phyloP scores from a whole-genome alignment of 2,329 filamentous ascomycete species.

The Chaetomium sp. region DNA sequence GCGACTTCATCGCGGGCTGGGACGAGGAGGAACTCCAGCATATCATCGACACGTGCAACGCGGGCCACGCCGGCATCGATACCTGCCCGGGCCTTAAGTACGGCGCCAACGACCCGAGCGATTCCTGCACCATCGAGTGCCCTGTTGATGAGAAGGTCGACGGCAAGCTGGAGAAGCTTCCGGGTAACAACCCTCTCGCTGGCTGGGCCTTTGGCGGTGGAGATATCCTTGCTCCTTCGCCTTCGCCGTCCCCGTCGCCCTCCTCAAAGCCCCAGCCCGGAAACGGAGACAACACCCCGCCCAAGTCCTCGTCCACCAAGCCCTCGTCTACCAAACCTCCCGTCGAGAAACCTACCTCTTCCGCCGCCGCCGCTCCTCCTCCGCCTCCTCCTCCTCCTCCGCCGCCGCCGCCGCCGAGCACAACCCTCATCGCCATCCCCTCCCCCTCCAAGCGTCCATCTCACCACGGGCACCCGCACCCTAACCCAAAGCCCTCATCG shows the following conservation, averaged over 20 bases:
- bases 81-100: conserved; percentile 53
- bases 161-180: conserved; percentile 42
- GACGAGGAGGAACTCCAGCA: conserved; percentile 56
- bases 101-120: conserved; percentile 41
- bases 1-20: conserved; percentile 70
- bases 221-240: conserved; percentile 6
- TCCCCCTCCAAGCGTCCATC: background rate
- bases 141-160: conserved; percentile 40
- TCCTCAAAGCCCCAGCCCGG: background rate
- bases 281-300: background rate
- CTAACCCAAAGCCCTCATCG: background rate
- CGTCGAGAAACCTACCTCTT: background rate
- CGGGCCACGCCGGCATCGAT: conserved; percentile 53
- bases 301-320: too few relatives aligned
- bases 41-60: conserved; percentile 61
- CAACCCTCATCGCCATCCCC: conserved; percentile 13
- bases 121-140: conserved; percentile 45
- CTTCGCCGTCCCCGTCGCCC: background rate
- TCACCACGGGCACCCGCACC: too few relatives aligned
- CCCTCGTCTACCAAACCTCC: too few relatives aligned
- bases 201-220: conserved; percentile 38
- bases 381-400: conserved; percentile 7
- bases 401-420: conserved; percentile 1
- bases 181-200: conserved; percentile 49
- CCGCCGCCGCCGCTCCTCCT: conserved; percentile 2